A percentile compares a stretch with the other conserved stretches of the same genome.
Conservation (phyloP, 371 early-diverging fungal species). For the Saksenaea oblongispora region DNA sequence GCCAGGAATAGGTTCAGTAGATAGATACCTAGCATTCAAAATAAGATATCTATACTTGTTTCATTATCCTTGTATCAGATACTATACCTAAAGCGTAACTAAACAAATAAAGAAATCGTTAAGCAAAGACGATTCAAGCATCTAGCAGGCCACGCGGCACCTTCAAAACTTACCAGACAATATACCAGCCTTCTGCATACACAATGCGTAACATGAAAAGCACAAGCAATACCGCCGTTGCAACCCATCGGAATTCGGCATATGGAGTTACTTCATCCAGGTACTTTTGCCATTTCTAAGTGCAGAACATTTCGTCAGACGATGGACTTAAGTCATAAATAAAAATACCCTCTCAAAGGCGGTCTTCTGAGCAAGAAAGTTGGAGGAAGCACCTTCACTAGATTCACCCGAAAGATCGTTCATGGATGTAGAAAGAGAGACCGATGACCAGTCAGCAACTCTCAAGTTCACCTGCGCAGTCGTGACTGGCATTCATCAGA, state of each 20-base stretch:
- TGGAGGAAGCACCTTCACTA: constrained; percentile 16
- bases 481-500: background rate
- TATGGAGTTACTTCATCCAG: constrained; percentile 83
- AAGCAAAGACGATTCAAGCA: background rate
- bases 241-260: constrained; percentile 74
- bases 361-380: constrained; percentile 24
- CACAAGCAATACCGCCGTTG: constrained; percentile 62
- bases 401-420: constrained; percentile 20
- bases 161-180: constrained; percentile 70
- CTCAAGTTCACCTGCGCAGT: background rate
- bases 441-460: background rate
- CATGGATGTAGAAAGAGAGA: constrained; percentile 7
- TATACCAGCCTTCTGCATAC: constrained; percentile 90
- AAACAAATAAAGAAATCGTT: constrained; percentile 5
- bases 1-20: constrained; percentile 92
- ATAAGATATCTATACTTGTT: background rate
- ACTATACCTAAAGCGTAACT: constrained; percentile 58
- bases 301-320: background rate
- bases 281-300: constrained; percentile 65
- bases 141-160: background rate
- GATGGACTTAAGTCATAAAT: background rate
- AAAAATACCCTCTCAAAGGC: constrained; percentile 23
- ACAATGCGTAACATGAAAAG: constrained; percentile 84
- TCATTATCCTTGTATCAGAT: background rate
- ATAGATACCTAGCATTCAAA: constrained; percentile 84